These are phyloP conservation scores for Euphrasia arctica DNA, from an alignment of 305 asterid genomes.

Conservation along the genomic window DNA sequence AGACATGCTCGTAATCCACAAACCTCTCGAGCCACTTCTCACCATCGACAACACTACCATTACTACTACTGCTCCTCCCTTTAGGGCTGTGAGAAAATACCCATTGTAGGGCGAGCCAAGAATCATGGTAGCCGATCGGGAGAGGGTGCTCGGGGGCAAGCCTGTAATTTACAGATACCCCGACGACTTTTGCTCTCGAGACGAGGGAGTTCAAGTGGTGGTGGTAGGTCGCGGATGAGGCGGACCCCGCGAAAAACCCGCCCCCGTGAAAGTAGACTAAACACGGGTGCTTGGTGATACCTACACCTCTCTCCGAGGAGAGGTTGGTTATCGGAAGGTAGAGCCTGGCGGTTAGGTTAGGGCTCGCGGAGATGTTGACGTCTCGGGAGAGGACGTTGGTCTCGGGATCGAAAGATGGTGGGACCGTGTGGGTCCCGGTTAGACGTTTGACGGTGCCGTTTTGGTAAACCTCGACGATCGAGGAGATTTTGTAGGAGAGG, in stretches of 20 bases:
- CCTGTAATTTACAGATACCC: slow-evolving; percentile 61
- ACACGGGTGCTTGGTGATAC: slow-evolving; percentile 46
- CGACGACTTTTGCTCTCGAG: slow-evolving; percentile 38
- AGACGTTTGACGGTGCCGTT: slow-evolving; percentile 49
- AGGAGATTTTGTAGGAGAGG: slow-evolving; percentile 36
- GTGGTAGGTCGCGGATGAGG: slow-evolving; percentile 47
- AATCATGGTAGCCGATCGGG: slow-evolving; percentile 52
- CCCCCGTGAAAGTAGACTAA: slow-evolving; percentile 76
- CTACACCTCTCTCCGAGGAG: background rate
- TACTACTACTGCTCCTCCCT: background rate
- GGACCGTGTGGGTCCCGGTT: slow-evolving; percentile 22
- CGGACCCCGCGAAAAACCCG: slow-evolving; percentile 49
- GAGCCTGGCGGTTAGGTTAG: slow-evolving; percentile 45
- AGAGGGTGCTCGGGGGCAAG: slow-evolving; percentile 67
- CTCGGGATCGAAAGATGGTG: slow-evolving; percentile 35
- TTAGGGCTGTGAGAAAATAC: slow-evolving; percentile 34
- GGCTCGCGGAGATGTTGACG: slow-evolving; percentile 23
- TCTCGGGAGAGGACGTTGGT: slow-evolving; percentile 52
- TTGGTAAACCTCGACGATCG: slow-evolving; percentile 41
- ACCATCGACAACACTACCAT: slow-evolving; percentile 27
- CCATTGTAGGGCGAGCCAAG: slow-evolving; percentile 62
- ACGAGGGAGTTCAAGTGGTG: slow-evolving; percentile 39
- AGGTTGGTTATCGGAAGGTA: slow-evolving; percentile 36
- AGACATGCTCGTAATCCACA: slow-evolving; percentile 25
- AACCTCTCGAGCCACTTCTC: slow-evolving; percentile 43